Evolutionary conservation across 2,329 filamentous ascomycete species (phyloP), one percentile per base, ranked within the genome.

Genomic region (Niveomyces coronatus): DNA sequence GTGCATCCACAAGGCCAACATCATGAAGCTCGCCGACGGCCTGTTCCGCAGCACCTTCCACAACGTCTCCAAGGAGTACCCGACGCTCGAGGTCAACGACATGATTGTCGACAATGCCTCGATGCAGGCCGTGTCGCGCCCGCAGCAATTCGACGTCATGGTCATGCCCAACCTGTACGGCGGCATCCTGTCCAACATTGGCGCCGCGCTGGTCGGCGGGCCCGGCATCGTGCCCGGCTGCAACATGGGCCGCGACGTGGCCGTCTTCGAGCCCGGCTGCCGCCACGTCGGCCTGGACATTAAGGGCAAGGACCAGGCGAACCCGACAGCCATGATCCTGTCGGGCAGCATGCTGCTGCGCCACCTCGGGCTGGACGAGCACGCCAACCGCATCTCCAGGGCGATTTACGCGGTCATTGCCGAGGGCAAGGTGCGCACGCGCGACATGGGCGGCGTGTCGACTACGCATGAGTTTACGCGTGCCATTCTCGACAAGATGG

Each of bases 101-200:
- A 95, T 98, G 89, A 98, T 98, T 64, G 91, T 98, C 66, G 91
- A 98, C 71, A 98, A 98, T 67, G 91, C 91, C 57, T 94, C 85
- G 58, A 98, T 98, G 91, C 91, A 98, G 74, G 93, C 87, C 61
- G 91, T 98, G 52, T 88, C 85, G 51, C 76, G 79, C 50, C 91
- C 91, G 46, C 91, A 96, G 70, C 91, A 98, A 68, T 98, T 98
- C 61, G 91, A 98, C 63, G 91, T 98, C 55, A 85, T 98, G 82
- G 91, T 98, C 64, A 96, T 96, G 88, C 91, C 91, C 57, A 98
- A 98, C 74, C 71, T 96, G 59, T 96, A 96, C 76, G 89, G 89
- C 65, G 88, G 89, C 62, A 98, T 98, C 56, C 74, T 98, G 50
- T 96, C 91, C 71, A 98, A 98, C 77, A 93, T 98, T 57, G 89